These are phyloP conservation scores for Paramecium biaurelia DNA, from an alignment of 73 alveolate species.

Conservation along the genomic window DNA sequence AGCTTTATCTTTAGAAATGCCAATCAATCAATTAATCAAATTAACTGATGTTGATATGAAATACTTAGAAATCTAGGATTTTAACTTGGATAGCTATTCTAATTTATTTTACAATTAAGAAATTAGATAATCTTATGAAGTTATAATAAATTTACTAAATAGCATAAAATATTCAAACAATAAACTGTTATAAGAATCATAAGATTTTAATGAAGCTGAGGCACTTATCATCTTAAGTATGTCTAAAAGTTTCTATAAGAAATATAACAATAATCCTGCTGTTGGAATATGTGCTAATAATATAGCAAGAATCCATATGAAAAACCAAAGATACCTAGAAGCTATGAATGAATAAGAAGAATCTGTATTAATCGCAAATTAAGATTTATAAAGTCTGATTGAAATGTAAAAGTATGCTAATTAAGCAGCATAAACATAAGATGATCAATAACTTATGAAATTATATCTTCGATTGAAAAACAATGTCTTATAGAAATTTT, in stretches of 20 bases:
- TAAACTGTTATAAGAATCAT: neutral
- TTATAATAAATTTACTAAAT: neutral
- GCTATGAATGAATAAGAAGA: slow-evolving; percentile 46
- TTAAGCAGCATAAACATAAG: neutral
- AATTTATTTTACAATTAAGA: neutral
- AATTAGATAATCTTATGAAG: neutral
- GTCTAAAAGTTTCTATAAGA: neutral
- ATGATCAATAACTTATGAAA: neutral
- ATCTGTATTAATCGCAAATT: neutral
- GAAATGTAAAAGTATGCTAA: neutral
- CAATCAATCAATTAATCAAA: neutral
- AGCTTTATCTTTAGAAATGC: neutral
- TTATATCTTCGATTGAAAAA: neutral
- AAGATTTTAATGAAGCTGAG: neutral
- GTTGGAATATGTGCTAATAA: slow-evolving; percentile 40
- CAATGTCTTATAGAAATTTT: neutral
- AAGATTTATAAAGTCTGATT: neutral
- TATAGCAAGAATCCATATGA: slow-evolving; percentile 26
- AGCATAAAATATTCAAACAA: neutral
- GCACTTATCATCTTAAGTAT: neutral
- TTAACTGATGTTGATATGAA: neutral
- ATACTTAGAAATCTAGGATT: neutral
- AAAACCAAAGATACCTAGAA: slow-evolving; percentile 23
- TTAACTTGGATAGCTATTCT: neutral
- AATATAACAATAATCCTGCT: neutral